Evolutionary conservation across 768 basidiomycete genomes (phyloP).

Genomic region (Trichaptum fuscoviolaceum): DNA sequence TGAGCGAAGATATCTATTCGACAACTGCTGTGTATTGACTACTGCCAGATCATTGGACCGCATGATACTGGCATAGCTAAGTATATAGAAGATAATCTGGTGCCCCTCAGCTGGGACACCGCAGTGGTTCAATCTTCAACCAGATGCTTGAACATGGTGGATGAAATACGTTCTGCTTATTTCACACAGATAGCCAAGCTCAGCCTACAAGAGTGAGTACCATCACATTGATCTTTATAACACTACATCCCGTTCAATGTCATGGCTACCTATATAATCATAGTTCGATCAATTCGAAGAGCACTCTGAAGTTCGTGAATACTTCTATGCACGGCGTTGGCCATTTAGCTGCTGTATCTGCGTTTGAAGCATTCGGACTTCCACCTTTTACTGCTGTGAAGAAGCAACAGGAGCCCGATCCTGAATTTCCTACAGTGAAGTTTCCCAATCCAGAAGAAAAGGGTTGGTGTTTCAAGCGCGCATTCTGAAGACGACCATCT

Average conservation of each 20-base stretch:
- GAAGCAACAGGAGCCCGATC: constrained; percentile 70
- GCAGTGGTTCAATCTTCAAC: constrained; percentile 32
- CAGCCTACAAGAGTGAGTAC: constrained; percentile 20
- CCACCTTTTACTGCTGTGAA: constrained; percentile 52
- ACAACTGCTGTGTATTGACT: constrained; percentile 10
- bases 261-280: constrained; percentile 17
- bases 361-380: constrained; percentile 58
- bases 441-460: constrained; percentile 93
- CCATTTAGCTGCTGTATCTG: constrained; percentile 52
- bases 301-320: constrained; percentile 62
- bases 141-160: constrained; percentile 51
- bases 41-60: constrained; percentile 69
- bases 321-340: constrained; percentile 92
- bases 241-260: constrained; percentile 5
- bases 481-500: constrained; percentile 4
- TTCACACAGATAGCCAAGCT: constrained; percentile 36
- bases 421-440: constrained; percentile 77
- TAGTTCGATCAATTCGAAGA: constrained; percentile 33
- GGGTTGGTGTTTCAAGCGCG: constrained; percentile 36
- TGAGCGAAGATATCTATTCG: constrained; percentile 21
- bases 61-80: constrained; percentile 75
- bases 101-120: constrained; percentile 43
- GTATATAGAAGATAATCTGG: constrained; percentile 56
- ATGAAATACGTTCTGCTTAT: constrained; percentile 55
- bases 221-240: constrained; percentile 9